Conservation (phyloP, 208 protist genomes). For the Leishmania guyanensis region DNA sequence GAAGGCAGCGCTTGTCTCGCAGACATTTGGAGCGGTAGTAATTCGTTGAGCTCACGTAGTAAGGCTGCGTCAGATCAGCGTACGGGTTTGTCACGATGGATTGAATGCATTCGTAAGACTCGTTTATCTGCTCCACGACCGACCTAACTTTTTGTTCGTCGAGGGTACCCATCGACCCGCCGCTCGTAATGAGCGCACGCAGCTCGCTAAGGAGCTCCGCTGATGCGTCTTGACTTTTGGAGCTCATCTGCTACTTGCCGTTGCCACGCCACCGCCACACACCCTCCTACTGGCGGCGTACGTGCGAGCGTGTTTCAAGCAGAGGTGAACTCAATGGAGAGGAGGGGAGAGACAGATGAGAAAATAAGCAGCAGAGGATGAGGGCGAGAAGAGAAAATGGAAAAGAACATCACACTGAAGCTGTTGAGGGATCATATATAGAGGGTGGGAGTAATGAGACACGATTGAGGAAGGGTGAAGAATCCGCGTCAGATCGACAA, state of each 20-base stretch:
- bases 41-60: constrained; percentile 72
- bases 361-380: background rate
- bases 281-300: background rate
- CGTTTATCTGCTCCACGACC: constrained; percentile 61
- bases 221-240: constrained; percentile 52
- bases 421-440: background rate
- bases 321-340: background rate
- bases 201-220: constrained; percentile 84
- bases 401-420: background rate
- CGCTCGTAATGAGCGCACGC: constrained; percentile 73
- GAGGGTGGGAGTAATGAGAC: too few relatives aligned
- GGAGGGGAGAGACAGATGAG: background rate
- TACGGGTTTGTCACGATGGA: constrained; percentile 74
- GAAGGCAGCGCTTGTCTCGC: constrained; percentile 79
- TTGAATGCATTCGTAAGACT: constrained; percentile 55
- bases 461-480: background rate
- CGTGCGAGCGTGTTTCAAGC: background rate
- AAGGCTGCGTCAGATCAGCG: constrained; percentile 66
- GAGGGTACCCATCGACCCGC: constrained; percentile 51
- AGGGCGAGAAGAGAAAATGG: background rate
- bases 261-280: background rate
- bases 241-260: constrained; percentile 9
- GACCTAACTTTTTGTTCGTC: constrained; percentile 74
- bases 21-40: constrained; percentile 80
- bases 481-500: background rate